Conservation (phyloP, 1,284 basidiomycete species). For the Marasmius oreades region DNA sequence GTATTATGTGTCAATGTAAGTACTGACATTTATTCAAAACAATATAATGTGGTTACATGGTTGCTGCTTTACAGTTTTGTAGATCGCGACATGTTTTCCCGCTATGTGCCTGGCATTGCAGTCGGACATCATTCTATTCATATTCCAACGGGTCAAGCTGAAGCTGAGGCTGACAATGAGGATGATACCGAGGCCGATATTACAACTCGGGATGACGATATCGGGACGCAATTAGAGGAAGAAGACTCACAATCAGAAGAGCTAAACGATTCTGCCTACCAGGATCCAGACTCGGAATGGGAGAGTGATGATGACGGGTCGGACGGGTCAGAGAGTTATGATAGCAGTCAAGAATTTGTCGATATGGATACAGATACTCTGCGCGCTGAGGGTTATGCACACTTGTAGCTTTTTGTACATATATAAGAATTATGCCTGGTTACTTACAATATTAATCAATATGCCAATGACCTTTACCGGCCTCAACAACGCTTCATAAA, state of each 20-base stretch:
- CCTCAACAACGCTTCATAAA: too few relatives aligned
- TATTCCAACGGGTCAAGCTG: too few relatives aligned
- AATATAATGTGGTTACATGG: not conserved
- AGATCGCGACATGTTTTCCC: slow-evolving; percentile 24
- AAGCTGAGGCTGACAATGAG: too few relatives aligned
- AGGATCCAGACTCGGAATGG: not conserved
- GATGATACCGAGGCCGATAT: not conserved
- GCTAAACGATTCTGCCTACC: not conserved
- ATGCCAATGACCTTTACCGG: too few relatives aligned
- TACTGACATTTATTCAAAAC: slow-evolving; percentile 12
- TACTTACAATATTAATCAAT: too few relatives aligned
- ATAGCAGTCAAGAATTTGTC: not conserved
- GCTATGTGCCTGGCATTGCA: slow-evolving; percentile 6
- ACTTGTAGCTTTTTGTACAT: slow-evolving; percentile 19
- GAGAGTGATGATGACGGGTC: not conserved
- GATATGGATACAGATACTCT: not conserved
- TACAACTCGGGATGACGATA: not conserved
- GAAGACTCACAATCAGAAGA: not conserved
- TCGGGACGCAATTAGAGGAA: not conserved
- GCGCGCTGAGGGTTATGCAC: not conserved
- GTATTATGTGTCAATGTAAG: slow-evolving; percentile 24
- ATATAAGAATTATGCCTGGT: too few relatives aligned
- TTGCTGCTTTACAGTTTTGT: slow-evolving; percentile 17
- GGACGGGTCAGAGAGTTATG: not conserved
- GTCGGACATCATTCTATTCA: not conserved